Conservation (phyloP, 2,329 filamentous ascomycete species). For the Verticillium dahliae region DNA sequence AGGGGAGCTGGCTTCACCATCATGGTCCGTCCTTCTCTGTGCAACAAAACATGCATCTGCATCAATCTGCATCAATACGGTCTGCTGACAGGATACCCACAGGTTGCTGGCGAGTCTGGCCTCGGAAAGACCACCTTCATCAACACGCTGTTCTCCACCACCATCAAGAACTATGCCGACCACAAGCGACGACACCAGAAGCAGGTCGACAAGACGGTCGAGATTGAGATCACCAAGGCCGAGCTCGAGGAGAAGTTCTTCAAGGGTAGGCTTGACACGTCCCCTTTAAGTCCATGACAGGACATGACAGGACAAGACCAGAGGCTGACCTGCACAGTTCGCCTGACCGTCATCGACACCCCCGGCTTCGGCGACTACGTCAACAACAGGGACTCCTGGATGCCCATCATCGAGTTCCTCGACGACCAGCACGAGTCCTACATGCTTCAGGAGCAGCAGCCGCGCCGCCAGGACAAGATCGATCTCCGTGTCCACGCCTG, state of each 20-base stretch:
- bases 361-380: constrained; percentile 99
- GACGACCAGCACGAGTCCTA: constrained; percentile 99
- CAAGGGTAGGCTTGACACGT: constrained; percentile 66
- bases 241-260: constrained; percentile 99
- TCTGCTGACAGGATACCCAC: constrained; percentile 2
- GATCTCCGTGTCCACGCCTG: constrained; percentile 98
- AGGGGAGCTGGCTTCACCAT: constrained; percentile 98
- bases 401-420: constrained; percentile 99
- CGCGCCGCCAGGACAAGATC: constrained; percentile 96
- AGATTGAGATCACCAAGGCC: constrained; percentile 99
- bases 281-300: neutral
- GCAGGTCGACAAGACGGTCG: constrained; percentile 99
- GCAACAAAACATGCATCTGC: too few relatives aligned
- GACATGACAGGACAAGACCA: neutral
- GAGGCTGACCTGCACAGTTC: constrained; percentile 53
- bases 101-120: constrained; percentile 98
- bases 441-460: constrained; percentile 99
- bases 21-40: constrained; percentile 62
- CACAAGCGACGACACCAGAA: constrained; percentile 99
- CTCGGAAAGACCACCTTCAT: constrained; percentile 99
- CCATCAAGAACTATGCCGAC: constrained; percentile 99
- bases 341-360: constrained; percentile 97
- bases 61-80: neutral
- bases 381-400: constrained; percentile 99
- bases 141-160: constrained; percentile 99